These are phyloP conservation scores for Penicillium concentricum DNA, from an alignment of 2,329 filamentous ascomycete genomes.

Conservation along the genomic window DNA sequence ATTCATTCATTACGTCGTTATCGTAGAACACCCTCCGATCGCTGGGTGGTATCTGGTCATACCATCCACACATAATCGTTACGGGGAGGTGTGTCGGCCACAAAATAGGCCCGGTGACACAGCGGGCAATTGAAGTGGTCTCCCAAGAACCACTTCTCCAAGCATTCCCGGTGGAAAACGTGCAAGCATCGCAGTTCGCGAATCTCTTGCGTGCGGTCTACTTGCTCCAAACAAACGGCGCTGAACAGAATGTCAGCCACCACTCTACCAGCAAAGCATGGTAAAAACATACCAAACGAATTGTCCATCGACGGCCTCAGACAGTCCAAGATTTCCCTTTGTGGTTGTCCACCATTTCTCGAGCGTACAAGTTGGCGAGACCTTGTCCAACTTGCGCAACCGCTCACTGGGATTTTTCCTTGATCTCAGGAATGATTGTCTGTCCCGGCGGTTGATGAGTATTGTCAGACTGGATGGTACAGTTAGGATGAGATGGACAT, in stretches of 20 bases:
- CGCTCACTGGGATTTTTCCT: constrained; percentile 30
- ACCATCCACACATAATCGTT: constrained; percentile 42
- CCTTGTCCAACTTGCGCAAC: constrained; percentile 36
- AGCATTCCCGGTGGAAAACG: constrained; percentile 41
- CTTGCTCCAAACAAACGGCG: constrained; percentile 40
- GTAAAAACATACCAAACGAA: constrained; percentile 35
- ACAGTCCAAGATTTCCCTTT: constrained; percentile 32
- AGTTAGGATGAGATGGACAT: constrained; percentile 1
- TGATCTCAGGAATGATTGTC: constrained; percentile 16
- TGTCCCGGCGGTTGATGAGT: constrained; percentile 35
- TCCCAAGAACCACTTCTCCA: constrained; percentile 42
- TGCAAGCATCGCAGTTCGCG: constrained; percentile 40
- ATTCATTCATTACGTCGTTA: constrained; percentile 1
- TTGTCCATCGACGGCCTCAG: constrained; percentile 35
- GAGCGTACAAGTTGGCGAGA: constrained; percentile 36
- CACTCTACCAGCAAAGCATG: background rate
- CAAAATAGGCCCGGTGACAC: constrained; percentile 38
- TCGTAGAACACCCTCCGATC: background rate
- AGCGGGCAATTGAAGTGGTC: constrained; percentile 42
- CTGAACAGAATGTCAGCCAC: constrained; percentile 17
- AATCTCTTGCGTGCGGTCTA: constrained; percentile 36
- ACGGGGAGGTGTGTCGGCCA: constrained; percentile 28
- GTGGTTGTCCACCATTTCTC: constrained; percentile 39
- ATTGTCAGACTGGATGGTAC: constrained; percentile 28
- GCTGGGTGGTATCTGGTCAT: constrained; percentile 14